These are phyloP conservation scores for Pleurotus platypus DNA, from an alignment of 768 basidiomycete genomes.

Conservation along the genomic window DNA sequence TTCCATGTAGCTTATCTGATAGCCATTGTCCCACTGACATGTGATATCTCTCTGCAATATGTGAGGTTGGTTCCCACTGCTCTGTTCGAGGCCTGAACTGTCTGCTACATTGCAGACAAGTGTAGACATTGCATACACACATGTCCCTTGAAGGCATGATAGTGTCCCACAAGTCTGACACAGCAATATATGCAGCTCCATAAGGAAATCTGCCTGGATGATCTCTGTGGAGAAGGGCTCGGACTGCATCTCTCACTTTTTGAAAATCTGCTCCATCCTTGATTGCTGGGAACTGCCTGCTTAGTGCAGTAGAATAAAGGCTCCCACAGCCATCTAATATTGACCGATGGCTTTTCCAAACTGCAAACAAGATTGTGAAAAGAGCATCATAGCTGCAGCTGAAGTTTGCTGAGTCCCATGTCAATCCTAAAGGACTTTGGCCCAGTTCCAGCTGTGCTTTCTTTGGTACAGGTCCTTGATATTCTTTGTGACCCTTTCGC, in stretches of 20 bases:
- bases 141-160: not conserved
- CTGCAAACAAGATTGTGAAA: not conserved
- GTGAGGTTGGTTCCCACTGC: too few relatives aligned
- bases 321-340: not conserved
- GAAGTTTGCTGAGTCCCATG: slow-evolving; percentile 12
- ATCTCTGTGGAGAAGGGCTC: not conserved
- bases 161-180: not conserved
- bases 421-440: slow-evolving; percentile 5
- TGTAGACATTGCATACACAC: not conserved
- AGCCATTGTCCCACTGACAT: too few relatives aligned
- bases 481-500: too few relatives aligned
- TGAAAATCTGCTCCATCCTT: not conserved
- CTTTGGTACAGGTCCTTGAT: not conserved
- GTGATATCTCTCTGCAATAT: too few relatives aligned
- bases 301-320: not conserved
- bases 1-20: too few relatives aligned
- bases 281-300: not conserved
- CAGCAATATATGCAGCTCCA: not conserved
- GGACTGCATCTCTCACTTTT: not conserved
- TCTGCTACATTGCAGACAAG: not conserved
- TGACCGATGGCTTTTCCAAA: not conserved
- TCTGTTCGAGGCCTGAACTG: too few relatives aligned
- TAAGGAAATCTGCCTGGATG: not conserved
- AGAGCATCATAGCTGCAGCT: slow-evolving; percentile 20
- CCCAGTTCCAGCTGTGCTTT: not conserved